Percentiles rank a stretch among this genome's conserved stretches.
Conservation (phyloP, 192 early-diverging fungal species). For the Backusella morwellensis region DNA sequence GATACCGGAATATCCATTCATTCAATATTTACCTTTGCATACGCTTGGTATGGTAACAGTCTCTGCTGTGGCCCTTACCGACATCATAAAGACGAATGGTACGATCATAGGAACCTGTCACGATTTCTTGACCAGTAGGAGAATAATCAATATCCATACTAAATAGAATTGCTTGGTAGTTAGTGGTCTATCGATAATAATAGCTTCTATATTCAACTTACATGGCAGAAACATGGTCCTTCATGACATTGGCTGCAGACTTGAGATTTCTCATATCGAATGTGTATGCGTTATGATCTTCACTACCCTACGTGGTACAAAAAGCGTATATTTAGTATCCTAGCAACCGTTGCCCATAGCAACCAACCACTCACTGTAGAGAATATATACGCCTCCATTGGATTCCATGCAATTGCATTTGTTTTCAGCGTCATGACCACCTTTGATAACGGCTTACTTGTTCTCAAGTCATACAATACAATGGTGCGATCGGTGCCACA, state of each 20-base stretch:
- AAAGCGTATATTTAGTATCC: background rate
- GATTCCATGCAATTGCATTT: slow-evolving; percentile 99
- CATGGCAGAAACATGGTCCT: slow-evolving; percentile 98
- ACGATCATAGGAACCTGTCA: slow-evolving; percentile 95
- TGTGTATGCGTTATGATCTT: slow-evolving; percentile 96
- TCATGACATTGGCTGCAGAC: slow-evolving; percentile 79
- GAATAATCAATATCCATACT: slow-evolving; percentile 96
- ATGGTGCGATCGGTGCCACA: slow-evolving; percentile 94
- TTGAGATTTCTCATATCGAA: slow-evolving; percentile 98
- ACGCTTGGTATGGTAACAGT: slow-evolving; percentile 97
- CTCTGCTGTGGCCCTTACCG: slow-evolving; percentile 77
- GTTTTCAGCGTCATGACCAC: slow-evolving; percentile 74
- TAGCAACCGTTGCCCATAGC: background rate
- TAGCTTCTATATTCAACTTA: slow-evolving; percentile 31
- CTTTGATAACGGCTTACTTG: slow-evolving; percentile 84
- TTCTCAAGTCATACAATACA: slow-evolving; percentile 92
- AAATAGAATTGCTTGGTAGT: background rate
- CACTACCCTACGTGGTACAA: slow-evolving; percentile 66
- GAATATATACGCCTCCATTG: slow-evolving; percentile 98
- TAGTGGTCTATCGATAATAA: background rate
- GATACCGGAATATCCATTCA: no score
- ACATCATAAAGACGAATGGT: slow-evolving; percentile 87
- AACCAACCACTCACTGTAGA: slow-evolving; percentile 46
- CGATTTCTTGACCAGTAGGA: slow-evolving; percentile 95
- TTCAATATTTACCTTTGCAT: slow-evolving; percentile 73